Base-by-base conservation (phyloP, 257 asterid species). In the Voacanga thouarsii region DNA sequence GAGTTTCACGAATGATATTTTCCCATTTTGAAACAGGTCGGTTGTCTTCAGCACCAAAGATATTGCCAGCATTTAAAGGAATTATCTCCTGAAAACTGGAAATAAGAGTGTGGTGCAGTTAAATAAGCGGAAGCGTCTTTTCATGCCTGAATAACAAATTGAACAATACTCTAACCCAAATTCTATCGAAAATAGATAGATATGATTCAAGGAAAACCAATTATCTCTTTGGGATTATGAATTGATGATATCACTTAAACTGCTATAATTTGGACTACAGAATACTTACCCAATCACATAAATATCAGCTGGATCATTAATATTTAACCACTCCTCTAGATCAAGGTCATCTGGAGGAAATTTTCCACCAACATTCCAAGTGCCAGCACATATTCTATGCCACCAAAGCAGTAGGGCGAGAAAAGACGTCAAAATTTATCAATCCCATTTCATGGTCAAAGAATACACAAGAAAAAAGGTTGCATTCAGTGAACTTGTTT, bases 21-120 rank as follows among this genome's bases (percentile, higher is more conserved):
- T 96, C 98, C 99, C 99, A 96, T 85, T 88, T 89, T 59, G 92
- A 41, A 83, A 91, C 90, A 30, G 99, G 97, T 18, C 94, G 92
- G 81, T 65, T 89, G 79, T 96, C 98, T 82, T 96, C 98, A 82
- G 98, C 91, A 45, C 98, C 98, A 77, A 96, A 91, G 78, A 96
- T 87, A 76, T 96, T 93, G 18, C 97, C 97, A 77, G 99, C 97
- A 87, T 93, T 92, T 81, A 96, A 83, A 70, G 99, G 99, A 69
- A 96, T 91, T 80, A 93, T 85, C 90, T 96, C 99, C 94, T 96
- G 99, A 83, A 96, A 84, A 72, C 99, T 96, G 84, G 78, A 82
- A 57, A 83, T 18, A 78, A 74, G 51, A 74, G 67, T 19, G 16
- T 37, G 43, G 21, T 68, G 73, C 28, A 74, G 59, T 68, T 59